Evolutionary conservation across 352 stramenopile genomes (phyloP).

Genomic region (Ophiocytium majus): DNA sequence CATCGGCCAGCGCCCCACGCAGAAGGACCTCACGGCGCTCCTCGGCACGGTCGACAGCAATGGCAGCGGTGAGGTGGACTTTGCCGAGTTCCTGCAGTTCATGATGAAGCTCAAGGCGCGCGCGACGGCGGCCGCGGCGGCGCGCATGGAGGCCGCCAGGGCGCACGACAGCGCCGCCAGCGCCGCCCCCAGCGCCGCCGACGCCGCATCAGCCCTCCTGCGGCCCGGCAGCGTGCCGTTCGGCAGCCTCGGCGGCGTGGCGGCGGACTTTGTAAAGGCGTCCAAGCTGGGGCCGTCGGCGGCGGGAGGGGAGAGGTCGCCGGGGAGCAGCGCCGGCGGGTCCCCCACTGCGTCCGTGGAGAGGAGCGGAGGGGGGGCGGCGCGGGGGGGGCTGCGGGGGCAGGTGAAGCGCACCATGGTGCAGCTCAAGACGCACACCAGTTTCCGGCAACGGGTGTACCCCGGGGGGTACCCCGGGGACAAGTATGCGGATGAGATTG

Average conservation of each 20-base stretch:
- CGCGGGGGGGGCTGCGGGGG: neutral
- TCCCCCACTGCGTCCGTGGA: too few species aligned
- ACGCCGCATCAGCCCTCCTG: neutral
- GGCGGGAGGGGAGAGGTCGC: too few species aligned
- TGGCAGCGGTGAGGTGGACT: constrained; percentile 92
- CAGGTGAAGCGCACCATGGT: neutral
- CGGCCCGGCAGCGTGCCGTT: neutral
- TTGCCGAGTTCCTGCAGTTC: constrained; percentile 87
- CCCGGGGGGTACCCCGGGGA: too few species aligned
- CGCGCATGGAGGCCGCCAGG: neutral
- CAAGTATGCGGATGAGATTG: too few species aligned
- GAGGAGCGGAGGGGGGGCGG: too few species aligned
- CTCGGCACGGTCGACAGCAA: constrained; percentile 87
- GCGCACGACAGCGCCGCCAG: neutral
- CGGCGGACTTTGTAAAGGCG: neutral
- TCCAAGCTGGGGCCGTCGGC: neutral
- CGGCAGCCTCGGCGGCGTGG: neutral
- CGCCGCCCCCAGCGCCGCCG: too few species aligned
- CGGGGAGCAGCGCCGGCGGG: too few species aligned
- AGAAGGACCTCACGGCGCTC: constrained; percentile 95
- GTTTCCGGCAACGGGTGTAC: neutral
- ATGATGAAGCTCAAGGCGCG: constrained; percentile 13
- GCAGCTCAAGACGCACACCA: neutral
- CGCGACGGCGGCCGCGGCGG: neutral
- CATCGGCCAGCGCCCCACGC: constrained; percentile 91